Conservation (phyloP, 805 yeast species). For the Hanseniaspora lindneri region DNA sequence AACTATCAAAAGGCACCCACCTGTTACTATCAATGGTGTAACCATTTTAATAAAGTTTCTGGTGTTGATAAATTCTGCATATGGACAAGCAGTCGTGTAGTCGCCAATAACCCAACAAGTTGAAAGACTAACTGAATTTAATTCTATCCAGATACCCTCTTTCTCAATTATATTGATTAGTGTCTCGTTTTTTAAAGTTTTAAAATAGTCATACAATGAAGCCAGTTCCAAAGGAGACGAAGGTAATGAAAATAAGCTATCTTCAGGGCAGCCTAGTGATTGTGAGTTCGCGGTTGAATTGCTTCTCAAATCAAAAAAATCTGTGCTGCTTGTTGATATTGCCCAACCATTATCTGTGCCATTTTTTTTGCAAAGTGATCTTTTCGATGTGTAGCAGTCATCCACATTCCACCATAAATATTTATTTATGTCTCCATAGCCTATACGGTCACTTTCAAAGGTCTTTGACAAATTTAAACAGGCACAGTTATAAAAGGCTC, state of each 20-base stretch:
- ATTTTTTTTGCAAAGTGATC: conserved; percentile 42
- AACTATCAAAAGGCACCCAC: conserved; percentile 39
- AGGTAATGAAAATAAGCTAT: conserved; percentile 38
- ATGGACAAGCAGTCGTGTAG: conserved; percentile 65
- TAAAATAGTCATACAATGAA: conserved; percentile 18
- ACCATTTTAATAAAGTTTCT: conserved; percentile 51
- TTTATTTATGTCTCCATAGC: conserved; percentile 32
- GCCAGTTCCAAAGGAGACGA: conserved; percentile 38
- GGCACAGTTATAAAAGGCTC: conserved; percentile 16
- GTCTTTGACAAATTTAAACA: conserved; percentile 12
- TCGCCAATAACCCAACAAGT: conserved; percentile 86
- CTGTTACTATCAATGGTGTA: conserved; percentile 53
- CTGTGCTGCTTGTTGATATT: conserved; percentile 26
- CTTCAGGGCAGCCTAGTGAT: conserved; percentile 30
- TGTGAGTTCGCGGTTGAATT: conserved; percentile 22
- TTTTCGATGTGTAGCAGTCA: conserved; percentile 48
- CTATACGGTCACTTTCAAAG: conserved; percentile 31
- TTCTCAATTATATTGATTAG: neutral
- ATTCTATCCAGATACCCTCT: conserved; percentile 54
- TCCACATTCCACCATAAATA: conserved; percentile 48
- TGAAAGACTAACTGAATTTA: conserved; percentile 61
- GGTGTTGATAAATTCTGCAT: conserved; percentile 42
- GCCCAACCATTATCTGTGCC: conserved; percentile 36
- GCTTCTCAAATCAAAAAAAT: conserved; percentile 36
- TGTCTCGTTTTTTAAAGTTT: conserved; percentile 17